Conservation (phyloP, 306 rosid species). For the Quercus parvula region DNA sequence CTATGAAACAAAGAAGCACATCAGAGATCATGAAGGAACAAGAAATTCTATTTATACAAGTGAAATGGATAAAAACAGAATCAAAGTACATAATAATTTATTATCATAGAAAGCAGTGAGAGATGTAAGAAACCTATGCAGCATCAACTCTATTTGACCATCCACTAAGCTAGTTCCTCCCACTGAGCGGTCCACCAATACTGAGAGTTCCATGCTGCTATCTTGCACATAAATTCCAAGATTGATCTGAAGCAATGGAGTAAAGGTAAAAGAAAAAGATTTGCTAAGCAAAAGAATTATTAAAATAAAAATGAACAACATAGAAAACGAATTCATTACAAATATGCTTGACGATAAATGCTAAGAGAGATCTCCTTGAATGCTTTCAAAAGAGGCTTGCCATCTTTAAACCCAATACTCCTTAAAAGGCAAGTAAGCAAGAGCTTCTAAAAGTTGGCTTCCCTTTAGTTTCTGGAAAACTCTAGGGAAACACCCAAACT, state of each 20-base stretch:
- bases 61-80: neutral
- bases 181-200: conserved; percentile 74
- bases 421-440: neutral
- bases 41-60: neutral
- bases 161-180: conserved; percentile 82
- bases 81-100: neutral
- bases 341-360: neutral
- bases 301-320: neutral
- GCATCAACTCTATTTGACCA: conserved; percentile 81
- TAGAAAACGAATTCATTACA: neutral
- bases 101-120: neutral
- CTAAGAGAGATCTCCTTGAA: neutral
- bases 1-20: conserved; percentile 31
- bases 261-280: neutral
- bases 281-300: neutral
- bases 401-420: neutral
- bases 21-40: conserved; percentile 4
- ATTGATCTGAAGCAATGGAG: conserved; percentile 53
- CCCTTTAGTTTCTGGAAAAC: neutral
- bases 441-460: neutral
- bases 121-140: conserved; percentile 58
- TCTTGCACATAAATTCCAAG: conserved; percentile 68
- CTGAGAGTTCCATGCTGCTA: conserved; percentile 55
- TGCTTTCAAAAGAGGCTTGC: neutral
- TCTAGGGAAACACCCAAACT: no score